phyloP scores from a whole-genome alignment of 2,329 filamentous ascomycete species.

The Escovopsis sp. region DNA sequence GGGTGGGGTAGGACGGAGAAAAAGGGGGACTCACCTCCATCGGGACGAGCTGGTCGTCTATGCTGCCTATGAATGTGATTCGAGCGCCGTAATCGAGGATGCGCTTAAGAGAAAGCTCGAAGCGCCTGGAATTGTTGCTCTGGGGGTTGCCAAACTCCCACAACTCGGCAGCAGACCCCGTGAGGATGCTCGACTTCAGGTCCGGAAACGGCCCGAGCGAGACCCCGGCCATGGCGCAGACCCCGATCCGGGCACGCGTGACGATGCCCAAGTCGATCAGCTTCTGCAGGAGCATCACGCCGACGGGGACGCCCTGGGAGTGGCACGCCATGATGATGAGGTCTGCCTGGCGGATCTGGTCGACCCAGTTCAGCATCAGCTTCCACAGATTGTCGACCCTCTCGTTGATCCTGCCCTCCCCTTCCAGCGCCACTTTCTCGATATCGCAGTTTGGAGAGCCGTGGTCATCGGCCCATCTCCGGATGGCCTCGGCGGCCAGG shows the following conservation, averaged over 20 bases:
- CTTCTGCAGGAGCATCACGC: conserved; percentile 83
- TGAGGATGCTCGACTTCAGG: conserved; percentile 78
- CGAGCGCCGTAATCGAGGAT: conserved; percentile 67
- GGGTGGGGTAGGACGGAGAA: not conserved
- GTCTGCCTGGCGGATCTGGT: conserved; percentile 75
- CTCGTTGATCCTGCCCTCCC: conserved; percentile 82
- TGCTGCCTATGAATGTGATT: conserved; percentile 80
- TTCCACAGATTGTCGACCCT: conserved; percentile 90
- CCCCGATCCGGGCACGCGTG: conserved; percentile 59
- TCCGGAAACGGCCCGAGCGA: conserved; percentile 87
- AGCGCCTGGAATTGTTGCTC: conserved; percentile 69
- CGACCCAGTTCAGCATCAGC: conserved; percentile 85
- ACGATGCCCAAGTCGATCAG: conserved; percentile 82
- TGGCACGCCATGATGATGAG: conserved; percentile 88
- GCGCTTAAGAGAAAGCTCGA: conserved; percentile 59
- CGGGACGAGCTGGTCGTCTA: conserved; percentile 92
- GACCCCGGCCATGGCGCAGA: conserved; percentile 84
- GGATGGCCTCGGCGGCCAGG: conserved; percentile 69
- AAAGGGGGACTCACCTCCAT: conserved; percentile 49
- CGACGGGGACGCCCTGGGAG: conserved; percentile 88
- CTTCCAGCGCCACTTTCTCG: conserved; percentile 87
- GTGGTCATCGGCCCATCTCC: conserved; percentile 62
- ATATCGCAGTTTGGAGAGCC: conserved; percentile 66
- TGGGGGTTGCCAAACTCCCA: conserved; percentile 83
- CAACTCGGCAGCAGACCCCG: conserved; percentile 80